These are phyloP conservation scores for Apiospora marii DNA, from an alignment of 2,329 filamentous ascomycete species.

Conservation along the genomic window DNA sequence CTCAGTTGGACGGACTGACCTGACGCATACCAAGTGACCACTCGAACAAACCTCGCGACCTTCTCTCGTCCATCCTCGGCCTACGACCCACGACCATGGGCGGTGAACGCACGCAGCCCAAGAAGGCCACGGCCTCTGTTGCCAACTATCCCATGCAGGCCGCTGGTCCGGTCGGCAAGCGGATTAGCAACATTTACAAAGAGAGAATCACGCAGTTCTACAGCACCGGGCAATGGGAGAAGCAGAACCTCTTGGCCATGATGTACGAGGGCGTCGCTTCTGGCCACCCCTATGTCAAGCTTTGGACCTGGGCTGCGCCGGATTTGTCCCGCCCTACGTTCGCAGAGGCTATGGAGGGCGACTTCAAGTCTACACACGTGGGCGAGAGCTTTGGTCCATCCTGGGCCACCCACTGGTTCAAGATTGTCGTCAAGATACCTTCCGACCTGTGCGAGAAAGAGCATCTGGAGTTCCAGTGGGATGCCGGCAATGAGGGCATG, in stretches of 20 bases:
- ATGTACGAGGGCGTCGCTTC: conserved; percentile 72
- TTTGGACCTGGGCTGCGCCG: conserved; percentile 87
- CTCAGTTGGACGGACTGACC: background rate
- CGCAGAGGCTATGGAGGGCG: conserved; percentile 77
- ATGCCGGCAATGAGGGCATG: conserved; percentile 92
- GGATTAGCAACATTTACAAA: conserved; percentile 85
- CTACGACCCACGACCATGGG: conserved; percentile 52
- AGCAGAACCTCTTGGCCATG: conserved; percentile 78
- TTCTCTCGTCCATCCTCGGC: background rate
- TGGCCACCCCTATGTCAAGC: conserved; percentile 79
- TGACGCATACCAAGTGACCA: conserved; percentile 5
- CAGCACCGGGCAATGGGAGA: conserved; percentile 77
- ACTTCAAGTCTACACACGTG: conserved; percentile 77
- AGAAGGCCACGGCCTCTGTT: conserved; percentile 45
- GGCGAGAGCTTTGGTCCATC: conserved; percentile 89
- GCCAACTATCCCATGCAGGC: conserved; percentile 60
- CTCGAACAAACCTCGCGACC: background rate
- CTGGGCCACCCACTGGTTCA: conserved; percentile 99
- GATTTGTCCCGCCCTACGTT: conserved; percentile 83
- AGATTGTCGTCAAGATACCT: conserved; percentile 80
- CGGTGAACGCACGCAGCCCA: conserved; percentile 53
- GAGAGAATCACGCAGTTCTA: conserved; percentile 86
- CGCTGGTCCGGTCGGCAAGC: conserved; percentile 71
- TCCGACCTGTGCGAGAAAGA: conserved; percentile 75
- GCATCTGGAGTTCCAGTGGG: conserved; percentile 95